These are phyloP conservation scores for Phialemoniopsis sp. DNA, from an alignment of 2,329 filamentous ascomycete genomes.

Conservation along the genomic window DNA sequence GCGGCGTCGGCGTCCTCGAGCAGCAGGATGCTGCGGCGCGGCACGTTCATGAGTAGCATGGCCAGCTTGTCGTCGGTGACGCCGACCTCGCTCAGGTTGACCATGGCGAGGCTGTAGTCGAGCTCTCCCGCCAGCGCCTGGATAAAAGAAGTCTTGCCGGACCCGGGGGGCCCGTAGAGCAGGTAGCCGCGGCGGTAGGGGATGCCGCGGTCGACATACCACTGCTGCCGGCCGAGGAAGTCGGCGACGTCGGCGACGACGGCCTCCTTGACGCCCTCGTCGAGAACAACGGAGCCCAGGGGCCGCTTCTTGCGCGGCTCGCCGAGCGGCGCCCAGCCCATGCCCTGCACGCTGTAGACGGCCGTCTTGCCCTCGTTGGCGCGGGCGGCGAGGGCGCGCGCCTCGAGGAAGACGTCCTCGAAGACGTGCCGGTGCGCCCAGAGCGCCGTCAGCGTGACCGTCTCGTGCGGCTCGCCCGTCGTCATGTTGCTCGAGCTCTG, in stretches of 20 bases:
- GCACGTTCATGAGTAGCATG: conserved; percentile 79
- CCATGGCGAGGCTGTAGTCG: conserved; percentile 87
- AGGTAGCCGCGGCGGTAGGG: conserved; percentile 89
- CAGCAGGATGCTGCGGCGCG: conserved; percentile 74
- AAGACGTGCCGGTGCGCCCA: conserved; percentile 89
- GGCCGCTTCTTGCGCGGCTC: conserved; percentile 83
- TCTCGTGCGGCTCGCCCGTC: conserved; percentile 90
- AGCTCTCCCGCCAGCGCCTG: conserved; percentile 90
- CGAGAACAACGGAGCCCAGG: conserved; percentile 80
- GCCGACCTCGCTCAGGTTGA: conserved; percentile 86
- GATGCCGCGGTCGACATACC: conserved; percentile 94
- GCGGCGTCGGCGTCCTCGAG: conserved; percentile 91
- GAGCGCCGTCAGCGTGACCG: conserved; percentile 84
- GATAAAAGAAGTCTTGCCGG: conserved; percentile 94
- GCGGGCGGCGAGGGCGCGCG: conserved; percentile 72
- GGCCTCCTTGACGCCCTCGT: conserved; percentile 75
- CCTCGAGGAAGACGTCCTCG: conserved; percentile 83
- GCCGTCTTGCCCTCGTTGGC: conserved; percentile 89
- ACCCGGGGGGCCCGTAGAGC: conserved; percentile 83
- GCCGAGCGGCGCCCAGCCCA: conserved; percentile 82
- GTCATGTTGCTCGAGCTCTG: conserved; percentile 77
- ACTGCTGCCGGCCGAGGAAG: conserved; percentile 73
- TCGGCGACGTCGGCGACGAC: conserved; percentile 79
- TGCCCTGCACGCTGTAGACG: conserved; percentile 81
- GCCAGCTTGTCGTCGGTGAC: conserved; percentile 88